Base-by-base conservation (phyloP, 192 early-diverging fungal genomes). In the Paraglomus brasilianum region DNA sequence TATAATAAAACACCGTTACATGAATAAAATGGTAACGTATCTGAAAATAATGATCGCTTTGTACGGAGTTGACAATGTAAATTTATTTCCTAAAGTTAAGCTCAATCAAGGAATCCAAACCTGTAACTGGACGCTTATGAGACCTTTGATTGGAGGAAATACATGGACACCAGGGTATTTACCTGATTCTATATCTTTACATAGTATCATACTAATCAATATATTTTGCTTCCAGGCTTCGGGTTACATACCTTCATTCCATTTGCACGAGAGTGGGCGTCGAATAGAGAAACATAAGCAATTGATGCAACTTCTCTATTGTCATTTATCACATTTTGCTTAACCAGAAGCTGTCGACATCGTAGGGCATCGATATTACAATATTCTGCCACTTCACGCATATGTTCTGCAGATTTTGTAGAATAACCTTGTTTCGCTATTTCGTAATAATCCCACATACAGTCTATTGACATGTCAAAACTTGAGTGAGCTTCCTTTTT, bases 401-500 rank as follows among this genome's bases (percentile, higher is more conserved):
- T 56, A 56, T 56, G 10, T 56, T 53, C 6, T 10, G 53, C 19
- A 10, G 22, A 56, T 6, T 56, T 6, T n/a, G 4, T 21, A 1
- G 22, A n/a, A 56, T 10, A 1, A 56, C 1, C 1, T 56, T 56
- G 1, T 59, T 58, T 58, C 38, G 57, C 57, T 39, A 13, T 59
- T 59, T 59, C 38, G 36, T 59, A 59, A 59, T 59, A 59, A 59
- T 59, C 2, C 5, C 36, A 0, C 57, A 59, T 59, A 59, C 36
- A 8, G 36, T 41, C 38, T 59, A 59, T 59, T 59, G 57, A 30
- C 39, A 59, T 59, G 9, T 59, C 57, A 10, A 58, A 58, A 58
- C 56, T 58, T 58, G 56, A 58, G 56, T 58, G 56, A 58, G 38
- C 56, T 58, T 58, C 56, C 38, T 58, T 58, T 58, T 58, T 36